Conservation (phyloP, 805 yeast species). For the Sugiyamaella marilandica region DNA sequence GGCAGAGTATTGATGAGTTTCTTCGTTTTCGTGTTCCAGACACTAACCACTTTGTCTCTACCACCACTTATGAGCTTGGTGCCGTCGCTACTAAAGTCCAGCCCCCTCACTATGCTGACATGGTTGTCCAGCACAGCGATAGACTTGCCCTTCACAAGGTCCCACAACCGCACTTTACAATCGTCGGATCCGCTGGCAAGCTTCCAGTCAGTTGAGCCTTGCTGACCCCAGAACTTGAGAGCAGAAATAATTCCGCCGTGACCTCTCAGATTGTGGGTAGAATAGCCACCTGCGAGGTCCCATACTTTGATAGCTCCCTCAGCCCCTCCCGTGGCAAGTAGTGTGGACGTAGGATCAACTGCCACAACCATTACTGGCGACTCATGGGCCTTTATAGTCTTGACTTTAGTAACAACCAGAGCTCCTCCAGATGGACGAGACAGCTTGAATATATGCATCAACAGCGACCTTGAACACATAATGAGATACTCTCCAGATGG, state of each 20-base stretch:
- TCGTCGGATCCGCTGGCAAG: constrained; percentile 68
- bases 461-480: constrained; percentile 77
- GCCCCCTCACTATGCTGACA: constrained; percentile 77
- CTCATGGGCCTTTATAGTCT: constrained; percentile 39
- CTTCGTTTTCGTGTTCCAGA: constrained; percentile 46
- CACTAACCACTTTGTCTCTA: constrained; percentile 71
- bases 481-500: constrained; percentile 71
- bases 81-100: constrained; percentile 57
- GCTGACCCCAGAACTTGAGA: constrained; percentile 66
- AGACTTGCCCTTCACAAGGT: constrained; percentile 64
- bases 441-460: constrained; percentile 61
- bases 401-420: constrained; percentile 9
- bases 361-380: constrained; percentile 80
- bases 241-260: constrained; percentile 88
- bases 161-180: constrained; percentile 57
- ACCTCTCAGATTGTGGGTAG: constrained; percentile 87
- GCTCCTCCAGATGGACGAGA: constrained; percentile 30
- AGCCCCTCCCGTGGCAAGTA: constrained; percentile 90
- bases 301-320: constrained; percentile 90
- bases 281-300: constrained; percentile 83
- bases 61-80: constrained; percentile 72
- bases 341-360: constrained; percentile 73
- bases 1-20: constrained; percentile 65
- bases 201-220: constrained; percentile 63
- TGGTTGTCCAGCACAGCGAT: constrained; percentile 65